Evolutionary conservation across 768 basidiomycete species (phyloP), one percentile per base, ranked within the genome.

Genomic region (Mycena indigotica): DNA sequence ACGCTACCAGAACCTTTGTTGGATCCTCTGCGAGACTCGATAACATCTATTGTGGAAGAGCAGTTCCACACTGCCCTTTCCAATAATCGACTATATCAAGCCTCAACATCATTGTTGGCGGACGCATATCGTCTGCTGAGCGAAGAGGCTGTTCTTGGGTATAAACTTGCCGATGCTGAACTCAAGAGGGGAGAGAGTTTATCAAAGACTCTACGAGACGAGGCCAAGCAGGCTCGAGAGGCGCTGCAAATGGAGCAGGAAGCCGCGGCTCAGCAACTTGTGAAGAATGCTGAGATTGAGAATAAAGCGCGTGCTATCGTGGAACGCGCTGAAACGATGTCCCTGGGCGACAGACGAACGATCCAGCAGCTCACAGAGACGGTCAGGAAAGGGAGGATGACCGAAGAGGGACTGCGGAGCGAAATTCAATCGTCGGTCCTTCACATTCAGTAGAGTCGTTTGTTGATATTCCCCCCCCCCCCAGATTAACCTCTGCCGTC

Each of bases 371-470:
- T 89, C 32, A 77, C 80, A 0, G 68, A 69, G 16, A 75, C 82
- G 4, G 67, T 87, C 29, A 79, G 84, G 60, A 82, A 83, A 71
- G 77, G 73, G 58, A 80, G 84, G 62, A 80, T 80, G 60, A 84
- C 87, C 3, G 90, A 94, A 67, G 85, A 85, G 28, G 82, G 80
- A 3, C 76, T 95, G 52, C 78, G 83, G 29, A 79, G 79, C 25
- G 91, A 94, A 59, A 77, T 91, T 40, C 78, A 93, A 92, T 62
- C 54, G 86, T 80, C 23, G 16, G 35, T 1, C 52, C 51, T 30
- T 53, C 29, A n/a, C n/a, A n/a, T n/a, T n/a, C n/a, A n/a, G n/a
- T n/a, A n/a, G n/a, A n/a, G n/a, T n/a, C n/a, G n/a, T n/a, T n/a
- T n/a, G n/a, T n/a, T n/a, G n/a, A n/a, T n/a, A n/a, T n/a, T n/a